A percentile compares a stretch with the other conserved stretches of the same genome.
Evolutionary conservation across 345 rosid genomes (phyloP).

Genomic region (Excoecaria agallocha): DNA sequence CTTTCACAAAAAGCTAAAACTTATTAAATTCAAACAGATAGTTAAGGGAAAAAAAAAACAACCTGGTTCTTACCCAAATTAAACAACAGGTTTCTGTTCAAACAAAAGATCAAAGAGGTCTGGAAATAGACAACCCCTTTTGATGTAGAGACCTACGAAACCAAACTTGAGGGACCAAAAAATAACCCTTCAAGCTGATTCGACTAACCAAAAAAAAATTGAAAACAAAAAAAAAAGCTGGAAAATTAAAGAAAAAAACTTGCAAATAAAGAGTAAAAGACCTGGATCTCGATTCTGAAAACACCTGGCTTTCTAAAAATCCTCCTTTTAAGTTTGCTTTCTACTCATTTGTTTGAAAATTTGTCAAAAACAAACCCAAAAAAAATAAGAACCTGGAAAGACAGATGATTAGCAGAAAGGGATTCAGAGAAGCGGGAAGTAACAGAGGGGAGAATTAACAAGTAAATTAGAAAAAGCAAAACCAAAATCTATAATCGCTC

Average conservation of each 20-base stretch:
- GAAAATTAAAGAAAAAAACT: background rate
- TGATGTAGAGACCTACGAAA: conserved; percentile 27
- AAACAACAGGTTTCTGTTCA: conserved; percentile 4
- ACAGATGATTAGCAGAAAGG: conserved; percentile 81
- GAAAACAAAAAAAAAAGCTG: background rate
- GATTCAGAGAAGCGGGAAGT: conserved; percentile 61
- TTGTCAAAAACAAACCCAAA: conserved; percentile 46
- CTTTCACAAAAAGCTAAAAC: background rate
- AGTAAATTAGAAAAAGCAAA: background rate
- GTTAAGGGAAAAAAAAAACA: background rate
- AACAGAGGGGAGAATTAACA: conserved; percentile 32
- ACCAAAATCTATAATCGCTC: conserved; percentile 1
- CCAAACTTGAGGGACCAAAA: conserved; percentile 58
- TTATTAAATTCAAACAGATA: background rate
- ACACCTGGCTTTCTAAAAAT: conserved; percentile 60
- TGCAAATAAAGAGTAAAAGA: background rate
- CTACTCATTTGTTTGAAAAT: conserved; percentile 1
- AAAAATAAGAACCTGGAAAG: conserved; percentile 49
- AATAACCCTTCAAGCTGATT: conserved; percentile 56
- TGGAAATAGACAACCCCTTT: conserved; percentile 68
- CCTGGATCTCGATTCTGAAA: conserved; percentile 80
- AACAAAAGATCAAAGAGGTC: conserved; percentile 46
- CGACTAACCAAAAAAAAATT: conserved; percentile 5
- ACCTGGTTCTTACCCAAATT: conserved; percentile 6
- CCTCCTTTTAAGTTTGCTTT: conserved; percentile 49